A percentile compares a stretch with the other conserved stretches of the same genome.
phyloP scores from a whole-genome alignment of 176 grass and related monocot genomes.

The Otatea glauca region DNA sequence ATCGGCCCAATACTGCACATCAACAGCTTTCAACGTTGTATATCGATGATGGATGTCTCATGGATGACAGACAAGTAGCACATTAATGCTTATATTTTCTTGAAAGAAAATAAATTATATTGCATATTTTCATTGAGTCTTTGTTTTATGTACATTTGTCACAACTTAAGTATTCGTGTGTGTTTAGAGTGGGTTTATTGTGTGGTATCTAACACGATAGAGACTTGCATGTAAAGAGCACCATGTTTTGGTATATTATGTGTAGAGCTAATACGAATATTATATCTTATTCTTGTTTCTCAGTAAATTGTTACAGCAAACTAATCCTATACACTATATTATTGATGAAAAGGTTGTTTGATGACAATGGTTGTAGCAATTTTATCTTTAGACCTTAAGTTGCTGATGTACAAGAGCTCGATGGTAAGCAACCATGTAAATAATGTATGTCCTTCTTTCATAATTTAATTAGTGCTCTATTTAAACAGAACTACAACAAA shows the following conservation, averaged over 20 bases:
- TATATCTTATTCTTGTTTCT: background rate
- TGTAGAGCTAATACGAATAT: background rate
- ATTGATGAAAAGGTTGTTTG: background rate
- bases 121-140: background rate
- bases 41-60: background rate
- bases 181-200: background rate
- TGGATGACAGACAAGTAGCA: background rate
- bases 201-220: background rate
- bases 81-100: background rate
- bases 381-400: background rate
- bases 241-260: background rate
- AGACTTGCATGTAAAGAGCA: background rate
- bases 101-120: background rate
- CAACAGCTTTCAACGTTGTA: background rate
- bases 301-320: too few relatives aligned
- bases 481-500: background rate
- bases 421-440: background rate
- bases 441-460: background rate
- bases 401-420: background rate
- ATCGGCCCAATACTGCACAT: background rate
- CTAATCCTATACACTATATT: background rate
- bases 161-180: background rate
- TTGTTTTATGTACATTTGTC: background rate
- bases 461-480: background rate
- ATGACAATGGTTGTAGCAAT: background rate